Conservation (phyloP, 148 eudicot genomes). For the Rhododendron williamsianum region DNA sequence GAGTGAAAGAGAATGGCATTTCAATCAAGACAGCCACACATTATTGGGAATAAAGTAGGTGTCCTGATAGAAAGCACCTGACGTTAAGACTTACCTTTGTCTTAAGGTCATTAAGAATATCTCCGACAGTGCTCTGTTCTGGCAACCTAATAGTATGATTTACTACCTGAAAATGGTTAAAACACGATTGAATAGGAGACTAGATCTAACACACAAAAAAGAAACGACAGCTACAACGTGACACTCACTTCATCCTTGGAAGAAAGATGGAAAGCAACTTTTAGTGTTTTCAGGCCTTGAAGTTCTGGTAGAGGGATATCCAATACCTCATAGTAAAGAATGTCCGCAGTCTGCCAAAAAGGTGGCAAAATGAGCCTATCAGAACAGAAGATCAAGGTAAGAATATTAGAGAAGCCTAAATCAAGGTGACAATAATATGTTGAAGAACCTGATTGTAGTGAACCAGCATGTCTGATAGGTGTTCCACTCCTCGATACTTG, state of each 20-base stretch:
- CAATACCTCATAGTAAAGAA: constrained; percentile 87
- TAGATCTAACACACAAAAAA: not conserved
- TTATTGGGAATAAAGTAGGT: not conserved
- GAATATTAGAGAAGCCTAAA: not conserved
- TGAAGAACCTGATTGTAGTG: constrained; percentile 72
- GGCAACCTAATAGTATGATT: constrained; percentile 69
- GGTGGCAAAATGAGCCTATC: constrained; percentile 9
- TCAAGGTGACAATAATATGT: not conserved
- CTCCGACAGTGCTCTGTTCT: constrained; percentile 73
- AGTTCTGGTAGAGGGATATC: constrained; percentile 92
- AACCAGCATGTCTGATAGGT: constrained; percentile 71
- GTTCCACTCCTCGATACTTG: constrained; percentile 64
- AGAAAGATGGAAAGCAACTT: constrained; percentile 70
- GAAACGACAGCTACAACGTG: not conserved
- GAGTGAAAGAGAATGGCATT: not conserved
- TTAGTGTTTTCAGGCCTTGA: constrained; percentile 66
- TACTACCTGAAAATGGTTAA: constrained; percentile 43
- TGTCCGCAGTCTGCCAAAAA: constrained; percentile 71
- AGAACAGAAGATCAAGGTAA: not conserved
- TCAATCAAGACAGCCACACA: not conserved
- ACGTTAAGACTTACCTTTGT: constrained; percentile 42
- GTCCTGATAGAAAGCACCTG: not conserved
- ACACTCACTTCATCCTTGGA: constrained; percentile 67
- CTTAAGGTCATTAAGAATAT: constrained; percentile 67
- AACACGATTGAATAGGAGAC: constrained; percentile 3